Base-by-base conservation (phyloP, 306 rosid species). In the Rubus parviflorus region DNA sequence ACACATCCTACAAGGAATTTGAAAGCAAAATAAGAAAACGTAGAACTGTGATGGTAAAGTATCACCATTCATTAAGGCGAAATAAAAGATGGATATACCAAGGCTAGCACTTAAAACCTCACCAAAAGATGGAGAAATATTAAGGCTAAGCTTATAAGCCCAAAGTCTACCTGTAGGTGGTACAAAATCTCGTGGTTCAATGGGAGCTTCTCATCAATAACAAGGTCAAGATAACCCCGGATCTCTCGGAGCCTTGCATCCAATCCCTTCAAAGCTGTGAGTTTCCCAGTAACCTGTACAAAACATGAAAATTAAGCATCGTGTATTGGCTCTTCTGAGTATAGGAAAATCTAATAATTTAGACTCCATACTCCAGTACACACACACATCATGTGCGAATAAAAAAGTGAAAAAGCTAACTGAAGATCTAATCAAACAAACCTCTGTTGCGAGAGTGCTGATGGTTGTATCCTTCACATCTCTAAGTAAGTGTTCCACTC, bases 381-480 rank as follows among this genome's bases (percentile, higher is more conserved):
- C 69, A 38, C 22, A 48, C 53, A 48, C 4, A 48, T 30, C 14
- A 51, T 19, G 45, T 17, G 16, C 35, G 8, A 23, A 40, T 42
- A 2, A 38, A 13, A 17, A 48, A 56, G 8, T 16, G 1, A 17
- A 51, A 42, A 69, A 7, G 67, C 30, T 7, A 53, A 38, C 16
- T 47, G 42, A 14, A 17, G 52, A 6, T 11, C 4, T 57, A 57
- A 57, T 38, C n/a, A 40, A 20, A 75, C 60, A 53, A 57, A 92
- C 93, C 92, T 90, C 96, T 30, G 90, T 90, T 11, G 93, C 96
- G 68, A 92, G 96, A 51, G 96, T 90, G 82, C 97, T 92, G 62
- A 90, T 87, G 79, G 97, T 87, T 71, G 90, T 84, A 74, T 88
- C 92, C 74, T 88, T 88, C 43, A 88, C 92, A 41, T 88, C 92